Evolutionary conservation across 768 basidiomycete species (phyloP).

Genomic region (Gloeopeniophorella convolvens): DNA sequence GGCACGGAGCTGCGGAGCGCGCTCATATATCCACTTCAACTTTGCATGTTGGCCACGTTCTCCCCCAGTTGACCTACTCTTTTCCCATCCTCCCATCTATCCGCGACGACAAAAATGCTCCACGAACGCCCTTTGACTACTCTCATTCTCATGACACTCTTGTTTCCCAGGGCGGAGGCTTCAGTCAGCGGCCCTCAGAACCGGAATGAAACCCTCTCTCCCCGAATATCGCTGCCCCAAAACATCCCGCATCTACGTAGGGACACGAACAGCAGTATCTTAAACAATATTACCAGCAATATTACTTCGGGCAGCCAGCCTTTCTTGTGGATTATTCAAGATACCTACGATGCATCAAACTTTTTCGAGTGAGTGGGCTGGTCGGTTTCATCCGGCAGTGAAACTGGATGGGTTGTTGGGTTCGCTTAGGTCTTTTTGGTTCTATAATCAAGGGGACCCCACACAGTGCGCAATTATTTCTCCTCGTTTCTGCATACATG

Average conservation of each 20-base stretch:
- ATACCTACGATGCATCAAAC: constrained; percentile 17
- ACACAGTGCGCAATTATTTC: constrained; percentile 21
- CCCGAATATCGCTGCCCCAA: background rate
- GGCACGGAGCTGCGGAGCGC: background rate
- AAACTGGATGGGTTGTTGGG: background rate
- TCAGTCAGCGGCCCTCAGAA: background rate
- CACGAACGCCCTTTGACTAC: constrained; percentile 20
- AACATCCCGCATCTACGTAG: constrained; percentile 4
- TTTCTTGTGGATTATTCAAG: constrained; percentile 18
- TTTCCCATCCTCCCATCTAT: background rate
- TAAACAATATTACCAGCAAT: constrained; percentile 10
- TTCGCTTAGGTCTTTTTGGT: constrained; percentile 9
- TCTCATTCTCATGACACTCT: constrained; percentile 10
- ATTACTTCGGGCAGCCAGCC: background rate
- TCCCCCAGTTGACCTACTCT: background rate
- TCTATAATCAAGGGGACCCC: constrained; percentile 11
- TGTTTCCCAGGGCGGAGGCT: background rate
- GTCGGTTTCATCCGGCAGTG: background rate
- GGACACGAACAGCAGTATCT: constrained; percentile 1
- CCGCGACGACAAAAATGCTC: constrained; percentile 17
- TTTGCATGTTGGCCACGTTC: background rate
- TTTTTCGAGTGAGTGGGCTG: constrained; percentile 18
- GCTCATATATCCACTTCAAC: background rate
- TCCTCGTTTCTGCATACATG: background rate
- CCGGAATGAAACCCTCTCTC: background rate